Conservation (phyloP, 2,329 filamentous ascomycete species). For the Drechmeria coniospora region DNA sequence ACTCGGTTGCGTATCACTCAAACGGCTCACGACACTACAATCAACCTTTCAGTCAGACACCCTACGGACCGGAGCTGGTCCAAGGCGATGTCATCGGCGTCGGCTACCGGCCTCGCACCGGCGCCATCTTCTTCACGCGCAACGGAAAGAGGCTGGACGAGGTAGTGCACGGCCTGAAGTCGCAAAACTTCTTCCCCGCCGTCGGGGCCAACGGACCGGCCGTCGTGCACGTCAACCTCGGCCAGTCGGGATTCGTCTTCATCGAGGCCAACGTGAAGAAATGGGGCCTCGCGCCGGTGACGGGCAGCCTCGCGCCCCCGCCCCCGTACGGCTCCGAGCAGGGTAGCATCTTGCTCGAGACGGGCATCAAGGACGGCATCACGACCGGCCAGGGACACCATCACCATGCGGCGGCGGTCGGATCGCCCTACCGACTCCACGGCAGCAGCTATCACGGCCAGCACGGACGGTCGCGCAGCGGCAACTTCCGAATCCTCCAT, state of each 20-base stretch:
- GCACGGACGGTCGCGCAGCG: slow-evolving; percentile 61
- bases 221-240: slow-evolving; percentile 90
- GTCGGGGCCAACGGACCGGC: slow-evolving; percentile 92
- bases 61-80: slow-evolving; percentile 70
- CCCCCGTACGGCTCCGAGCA: slow-evolving; percentile 95
- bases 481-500: slow-evolving; percentile 58
- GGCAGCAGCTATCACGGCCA: slow-evolving; percentile 38
- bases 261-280: slow-evolving; percentile 99
- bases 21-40: slow-evolving; percentile 78
- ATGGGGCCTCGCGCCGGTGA: slow-evolving; percentile 94
- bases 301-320: slow-evolving; percentile 82
- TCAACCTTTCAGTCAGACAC: slow-evolving; percentile 69
- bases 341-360: slow-evolving; percentile 86
- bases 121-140: slow-evolving; percentile 92
- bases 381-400: slow-evolving; percentile 26
- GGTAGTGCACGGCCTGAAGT: slow-evolving; percentile 79
- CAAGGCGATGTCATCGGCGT: slow-evolving; percentile 95
- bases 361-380: slow-evolving; percentile 52
- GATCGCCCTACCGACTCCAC: slow-evolving; percentile 22
- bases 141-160: slow-evolving; percentile 97
- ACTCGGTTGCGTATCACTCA: slow-evolving; percentile 82
- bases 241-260: slow-evolving; percentile 94
- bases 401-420: slow-evolving; percentile 30
- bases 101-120: slow-evolving; percentile 85
- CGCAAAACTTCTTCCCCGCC: slow-evolving; percentile 94